Percentiles rank a stretch among this genome's conserved stretches.
Evolutionary conservation across 805 yeast species (phyloP).

Genomic region (Lipomyces kockii): DNA sequence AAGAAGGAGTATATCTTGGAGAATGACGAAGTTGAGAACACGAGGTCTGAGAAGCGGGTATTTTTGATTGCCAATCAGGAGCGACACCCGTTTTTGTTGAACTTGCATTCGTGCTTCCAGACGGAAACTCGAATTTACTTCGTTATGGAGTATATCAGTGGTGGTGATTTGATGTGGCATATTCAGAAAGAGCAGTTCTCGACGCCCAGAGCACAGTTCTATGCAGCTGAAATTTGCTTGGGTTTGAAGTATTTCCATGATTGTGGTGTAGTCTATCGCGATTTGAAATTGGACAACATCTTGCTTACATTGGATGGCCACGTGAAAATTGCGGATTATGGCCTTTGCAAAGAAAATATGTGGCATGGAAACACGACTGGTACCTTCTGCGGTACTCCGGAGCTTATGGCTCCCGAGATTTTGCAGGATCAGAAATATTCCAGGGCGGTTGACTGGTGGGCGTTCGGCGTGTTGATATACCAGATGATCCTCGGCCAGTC

Average conservation of each 20-base stretch:
- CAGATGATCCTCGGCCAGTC: slow-evolving; percentile 97
- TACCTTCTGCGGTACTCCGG: slow-evolving; percentile 99
- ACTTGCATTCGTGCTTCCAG: slow-evolving; percentile 93
- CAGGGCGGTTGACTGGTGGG: slow-evolving; percentile 99
- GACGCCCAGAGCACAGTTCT: slow-evolving; percentile 90
- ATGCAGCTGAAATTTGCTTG: slow-evolving; percentile 93
- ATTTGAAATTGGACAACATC: slow-evolving; percentile 92
- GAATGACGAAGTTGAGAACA: slow-evolving; percentile 94
- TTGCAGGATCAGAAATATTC: slow-evolving; percentile 90
- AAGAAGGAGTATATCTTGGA: slow-evolving; percentile 95
- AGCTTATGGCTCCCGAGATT: slow-evolving; percentile 98
- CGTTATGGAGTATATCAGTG: slow-evolving; percentile 97
- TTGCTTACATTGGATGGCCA: slow-evolving; percentile 89
- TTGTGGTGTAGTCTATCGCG: slow-evolving; percentile 94
- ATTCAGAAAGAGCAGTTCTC: slow-evolving; percentile 91
- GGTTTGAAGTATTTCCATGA: slow-evolving; percentile 94
- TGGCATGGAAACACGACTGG: slow-evolving; percentile 83
- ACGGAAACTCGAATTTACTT: slow-evolving; percentile 96
- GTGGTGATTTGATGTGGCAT: slow-evolving; percentile 99
- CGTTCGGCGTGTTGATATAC: slow-evolving; percentile 93
- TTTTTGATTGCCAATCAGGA: slow-evolving; percentile 81
- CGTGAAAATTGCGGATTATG: slow-evolving; percentile 95
- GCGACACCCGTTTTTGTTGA: slow-evolving; percentile 89
- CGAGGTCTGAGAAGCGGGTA: slow-evolving; percentile 91
- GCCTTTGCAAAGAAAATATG: slow-evolving; percentile 94